phyloP scores from a whole-genome alignment of 495 filamentous ascomycete genomes.

The Oidiodendron maius region DNA sequence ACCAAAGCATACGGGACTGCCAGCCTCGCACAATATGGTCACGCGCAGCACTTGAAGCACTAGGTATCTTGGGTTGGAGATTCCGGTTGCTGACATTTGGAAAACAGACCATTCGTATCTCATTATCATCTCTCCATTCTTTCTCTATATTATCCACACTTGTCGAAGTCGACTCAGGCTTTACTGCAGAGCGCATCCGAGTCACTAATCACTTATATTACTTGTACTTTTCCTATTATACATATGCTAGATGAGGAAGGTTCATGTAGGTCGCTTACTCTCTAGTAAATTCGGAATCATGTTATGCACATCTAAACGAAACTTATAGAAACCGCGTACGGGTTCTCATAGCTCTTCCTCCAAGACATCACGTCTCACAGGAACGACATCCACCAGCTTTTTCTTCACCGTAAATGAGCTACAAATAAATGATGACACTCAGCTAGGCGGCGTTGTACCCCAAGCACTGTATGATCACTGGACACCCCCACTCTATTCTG shows the following conservation, averaged over 20 bases:
- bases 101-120: not conserved
- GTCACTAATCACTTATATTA: not conserved
- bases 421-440: slow-evolving; percentile 3
- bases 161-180: not conserved
- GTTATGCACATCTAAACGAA: not conserved
- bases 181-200: not conserved
- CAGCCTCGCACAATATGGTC: not conserved
- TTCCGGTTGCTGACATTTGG: not conserved
- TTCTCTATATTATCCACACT: not conserved
- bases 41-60: not conserved
- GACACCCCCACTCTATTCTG: not conserved
- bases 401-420: slow-evolving; percentile 13
- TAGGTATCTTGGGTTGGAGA: not conserved
- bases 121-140: not conserved
- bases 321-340: not conserved
- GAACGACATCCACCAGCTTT: slow-evolving; percentile 5
- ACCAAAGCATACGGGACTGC: not conserved
- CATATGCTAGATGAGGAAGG: not conserved
- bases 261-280: not conserved
- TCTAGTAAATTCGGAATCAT: not conserved
- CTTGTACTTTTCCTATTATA: not conserved
- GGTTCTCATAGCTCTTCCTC: not conserved
- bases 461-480: slow-evolving; percentile 1
- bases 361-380: not conserved
- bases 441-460: not conserved